A percentile compares a stretch with the other conserved stretches of the same genome.
phyloP scores from a whole-genome alignment of 1,284 basidiomycete genomes.

The Leccinum huronense region DNA sequence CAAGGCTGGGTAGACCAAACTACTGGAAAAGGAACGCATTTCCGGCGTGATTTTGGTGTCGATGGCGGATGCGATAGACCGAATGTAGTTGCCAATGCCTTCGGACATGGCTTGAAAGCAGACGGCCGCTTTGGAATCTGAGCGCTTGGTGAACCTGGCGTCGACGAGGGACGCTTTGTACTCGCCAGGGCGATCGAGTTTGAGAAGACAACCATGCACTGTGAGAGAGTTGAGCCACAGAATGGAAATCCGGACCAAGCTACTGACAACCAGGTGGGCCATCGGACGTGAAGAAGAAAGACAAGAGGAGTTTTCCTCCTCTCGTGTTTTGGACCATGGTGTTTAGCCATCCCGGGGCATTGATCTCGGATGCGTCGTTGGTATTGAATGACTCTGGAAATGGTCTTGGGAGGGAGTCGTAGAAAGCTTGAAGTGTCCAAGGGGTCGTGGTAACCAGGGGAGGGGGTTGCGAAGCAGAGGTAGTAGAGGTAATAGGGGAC shows the following conservation, averaged over 20 bases:
- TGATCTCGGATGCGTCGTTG: conserved; percentile 47
- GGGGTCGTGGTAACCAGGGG: conserved; percentile 15
- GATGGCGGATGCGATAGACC: conserved; percentile 39
- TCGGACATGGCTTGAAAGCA: conserved; percentile 60
- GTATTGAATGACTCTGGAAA: conserved; percentile 51
- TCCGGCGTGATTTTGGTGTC: conserved; percentile 45
- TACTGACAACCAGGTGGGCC: conserved; percentile 44
- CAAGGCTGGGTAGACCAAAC: conserved; percentile 45
- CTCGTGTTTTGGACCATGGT: conserved; percentile 49
- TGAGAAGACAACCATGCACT: conserved; percentile 64
- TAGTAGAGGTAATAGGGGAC: conserved; percentile 9
- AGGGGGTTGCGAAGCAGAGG: background rate
- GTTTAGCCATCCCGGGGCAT: conserved; percentile 55
- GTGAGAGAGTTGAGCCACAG: conserved; percentile 11
- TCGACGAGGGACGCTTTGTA: conserved; percentile 59
- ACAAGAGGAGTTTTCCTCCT: conserved; percentile 44
- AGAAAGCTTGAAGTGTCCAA: conserved; percentile 52
- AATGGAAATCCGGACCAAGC: background rate
- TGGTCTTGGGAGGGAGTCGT: conserved; percentile 56
- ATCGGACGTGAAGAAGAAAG: conserved; percentile 46
- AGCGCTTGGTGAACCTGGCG: conserved; percentile 52
- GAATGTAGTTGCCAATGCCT: conserved; percentile 56
- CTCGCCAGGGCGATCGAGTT: conserved; percentile 50
- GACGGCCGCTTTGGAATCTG: conserved; percentile 63
- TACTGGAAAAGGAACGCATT: conserved; percentile 43